Conservation (phyloP, 1,284 basidiomycete species). For the Grifola frondosa region DNA sequence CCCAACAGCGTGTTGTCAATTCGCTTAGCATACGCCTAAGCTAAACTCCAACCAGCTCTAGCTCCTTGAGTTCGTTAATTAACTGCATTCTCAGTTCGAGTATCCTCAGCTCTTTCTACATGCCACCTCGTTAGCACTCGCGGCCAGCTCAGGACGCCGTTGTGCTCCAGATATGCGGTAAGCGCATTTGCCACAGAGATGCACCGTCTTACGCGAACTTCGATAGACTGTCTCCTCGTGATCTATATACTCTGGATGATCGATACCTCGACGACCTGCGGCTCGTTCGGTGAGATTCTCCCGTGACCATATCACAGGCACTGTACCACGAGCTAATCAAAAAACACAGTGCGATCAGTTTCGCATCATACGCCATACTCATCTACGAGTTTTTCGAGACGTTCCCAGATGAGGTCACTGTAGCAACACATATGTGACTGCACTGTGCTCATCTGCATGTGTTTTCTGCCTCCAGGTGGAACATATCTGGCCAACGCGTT, state of each 20-base stretch:
- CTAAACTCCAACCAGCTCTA: too few species aligned
- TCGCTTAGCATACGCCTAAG: too few species aligned
- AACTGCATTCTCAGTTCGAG: too few species aligned
- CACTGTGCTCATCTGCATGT: neutral
- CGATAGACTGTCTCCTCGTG: constrained; percentile 5
- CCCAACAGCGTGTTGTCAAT: too few species aligned
- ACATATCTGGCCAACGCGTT: constrained; percentile 20
- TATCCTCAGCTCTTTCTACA: neutral
- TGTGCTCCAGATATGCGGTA: too few species aligned
- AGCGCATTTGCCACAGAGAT: too few species aligned
- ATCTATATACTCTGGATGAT: constrained; percentile 10
- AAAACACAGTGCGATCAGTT: constrained; percentile 6
- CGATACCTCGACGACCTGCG: constrained; percentile 14
- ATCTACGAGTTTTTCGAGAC: constrained; percentile 13
- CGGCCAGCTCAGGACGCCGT: neutral
- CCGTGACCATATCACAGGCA: neutral
- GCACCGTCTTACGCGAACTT: neutral
- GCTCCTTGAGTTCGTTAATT: too few species aligned
- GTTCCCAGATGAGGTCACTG: constrained; percentile 19
- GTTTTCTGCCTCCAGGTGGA: constrained; percentile 4
- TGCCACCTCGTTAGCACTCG: neutral
- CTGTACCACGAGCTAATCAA: neutral
- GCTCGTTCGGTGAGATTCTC: constrained; percentile 9
- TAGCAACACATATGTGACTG: too few species aligned
- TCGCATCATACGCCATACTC: constrained; percentile 14